Percentiles rank a stretch among this genome's conserved stretches.
Evolutionary conservation across 371 early-diverging fungal species (phyloP).

Genomic region (Rhizopus stolonifer): DNA sequence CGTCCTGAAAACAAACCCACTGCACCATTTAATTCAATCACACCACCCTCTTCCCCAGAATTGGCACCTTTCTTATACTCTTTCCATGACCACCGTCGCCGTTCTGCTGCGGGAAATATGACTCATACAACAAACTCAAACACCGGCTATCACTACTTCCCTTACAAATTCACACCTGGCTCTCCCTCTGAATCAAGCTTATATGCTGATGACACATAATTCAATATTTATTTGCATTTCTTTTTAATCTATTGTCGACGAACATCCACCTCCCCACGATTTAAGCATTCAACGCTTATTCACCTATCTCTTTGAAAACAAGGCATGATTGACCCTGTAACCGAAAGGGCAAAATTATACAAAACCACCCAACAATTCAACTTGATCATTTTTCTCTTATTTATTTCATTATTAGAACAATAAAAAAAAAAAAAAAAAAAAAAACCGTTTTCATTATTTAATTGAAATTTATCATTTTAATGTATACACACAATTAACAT

Average conservation of each 20-base stretch:
- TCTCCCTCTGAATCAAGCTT: slow-evolving; percentile 22
- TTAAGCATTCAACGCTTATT: not conserved
- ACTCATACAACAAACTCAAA: not conserved
- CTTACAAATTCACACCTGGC: slow-evolving; percentile 17
- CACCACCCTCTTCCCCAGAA: slow-evolving; percentile 20
- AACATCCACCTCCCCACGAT: not conserved
- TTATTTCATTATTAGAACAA: no score
- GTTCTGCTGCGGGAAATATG: slow-evolving; percentile 10
- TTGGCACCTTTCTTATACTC: slow-evolving; percentile 19
- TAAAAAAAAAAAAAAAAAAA: no score
- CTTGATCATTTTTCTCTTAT: no score
- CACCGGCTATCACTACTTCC: slow-evolving; percentile 13
- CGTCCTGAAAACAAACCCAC: slow-evolving; percentile 3
- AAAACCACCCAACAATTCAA: no score
- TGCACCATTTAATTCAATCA: slow-evolving; percentile 10
- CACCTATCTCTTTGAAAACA: not conserved
- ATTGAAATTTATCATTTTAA: no score
- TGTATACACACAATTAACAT: not conserved
- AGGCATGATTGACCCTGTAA: not conserved
- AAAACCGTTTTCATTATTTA: no score
- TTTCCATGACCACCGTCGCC: slow-evolving; percentile 16
- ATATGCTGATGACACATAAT: slow-evolving; percentile 22
- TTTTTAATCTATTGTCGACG: slow-evolving; percentile 22
- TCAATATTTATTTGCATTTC: slow-evolving; percentile 60
- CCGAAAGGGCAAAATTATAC: not conserved